A percentile compares a stretch with the other conserved stretches of the same genome.
phyloP scores from a whole-genome alignment of 371 early-diverging fungal genomes.

The Apophysomyces variabilis region DNA sequence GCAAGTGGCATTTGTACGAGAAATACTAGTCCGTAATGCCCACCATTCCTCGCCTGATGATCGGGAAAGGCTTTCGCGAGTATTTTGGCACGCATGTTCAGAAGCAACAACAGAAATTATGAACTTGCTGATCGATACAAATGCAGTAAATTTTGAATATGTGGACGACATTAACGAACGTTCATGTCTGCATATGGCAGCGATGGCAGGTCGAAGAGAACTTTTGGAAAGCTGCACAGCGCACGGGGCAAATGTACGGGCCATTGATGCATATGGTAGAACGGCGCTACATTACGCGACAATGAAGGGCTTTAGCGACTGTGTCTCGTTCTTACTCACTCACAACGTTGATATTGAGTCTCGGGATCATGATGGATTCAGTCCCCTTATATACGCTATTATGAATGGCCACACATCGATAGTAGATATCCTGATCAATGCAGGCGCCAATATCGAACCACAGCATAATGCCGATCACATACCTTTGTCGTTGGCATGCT shows the following conservation, averaged over 20 bases:
- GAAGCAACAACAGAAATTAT: constrained; percentile 65
- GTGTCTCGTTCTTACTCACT: constrained; percentile 69
- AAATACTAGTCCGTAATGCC: constrained; percentile 62
- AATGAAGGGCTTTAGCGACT: constrained; percentile 84
- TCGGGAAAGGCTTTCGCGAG: constrained; percentile 66
- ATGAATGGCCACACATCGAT: constrained; percentile 79
- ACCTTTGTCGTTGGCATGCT: constrained; percentile 85
- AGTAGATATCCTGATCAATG: constrained; percentile 73
- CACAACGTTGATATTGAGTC: constrained; percentile 63
- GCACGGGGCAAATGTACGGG: constrained; percentile 65
- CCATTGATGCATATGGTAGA: constrained; percentile 86
- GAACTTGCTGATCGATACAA: constrained; percentile 63
- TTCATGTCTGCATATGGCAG: constrained; percentile 88
- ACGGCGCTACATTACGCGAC: constrained; percentile 91
- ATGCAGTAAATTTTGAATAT: constrained; percentile 72
- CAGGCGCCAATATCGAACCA: constrained; percentile 72
- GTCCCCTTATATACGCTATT: constrained; percentile 86
- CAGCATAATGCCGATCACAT: constrained; percentile 61
- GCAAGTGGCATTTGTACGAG: constrained; percentile 54
- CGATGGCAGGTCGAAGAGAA: constrained; percentile 76
- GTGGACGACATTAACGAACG: constrained; percentile 93
- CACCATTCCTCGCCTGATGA: constrained; percentile 49
- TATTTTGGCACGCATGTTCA: constrained; percentile 85
- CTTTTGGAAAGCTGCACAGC: constrained; percentile 63
- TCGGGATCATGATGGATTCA: constrained; percentile 89